phyloP scores from a whole-genome alignment of 306 rosid genomes.

The Lupinus albus region DNA sequence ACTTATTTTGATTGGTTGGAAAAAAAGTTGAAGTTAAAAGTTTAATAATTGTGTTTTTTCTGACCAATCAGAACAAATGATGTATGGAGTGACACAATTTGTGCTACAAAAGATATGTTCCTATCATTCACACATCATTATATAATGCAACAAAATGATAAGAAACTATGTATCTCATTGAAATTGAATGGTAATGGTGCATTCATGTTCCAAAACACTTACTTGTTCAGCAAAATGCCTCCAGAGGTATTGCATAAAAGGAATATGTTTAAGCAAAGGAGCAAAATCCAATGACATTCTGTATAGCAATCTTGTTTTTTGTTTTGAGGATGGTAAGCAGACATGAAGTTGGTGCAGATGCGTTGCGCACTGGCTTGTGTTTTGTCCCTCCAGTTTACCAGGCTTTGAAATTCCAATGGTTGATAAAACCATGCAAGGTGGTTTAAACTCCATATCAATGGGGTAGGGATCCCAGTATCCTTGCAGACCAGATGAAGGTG shows the following conservation, averaged over 20 bases:
- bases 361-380: conserved; percentile 66
- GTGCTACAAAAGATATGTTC: too few species aligned
- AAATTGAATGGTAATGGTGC: not conserved
- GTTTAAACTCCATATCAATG: conserved; percentile 92
- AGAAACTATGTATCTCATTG: not conserved
- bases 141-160: not conserved
- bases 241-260: conserved; percentile 80
- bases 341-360: conserved; percentile 96
- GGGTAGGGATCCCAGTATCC: conserved; percentile 99
- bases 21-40: too few species aligned
- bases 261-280: conserved; percentile 76
- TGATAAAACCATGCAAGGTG: conserved; percentile 94
- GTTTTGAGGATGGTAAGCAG: conserved; percentile 83
- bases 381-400: conserved; percentile 86
- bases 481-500: conserved; percentile 85
- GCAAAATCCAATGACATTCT: conserved; percentile 96
- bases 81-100: too few species aligned
- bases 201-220: conserved; percentile 1
- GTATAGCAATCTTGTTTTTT: conserved; percentile 78
- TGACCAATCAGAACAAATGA: too few species aligned
- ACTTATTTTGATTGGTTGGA: too few species aligned
- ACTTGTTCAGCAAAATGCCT: conserved; percentile 92
- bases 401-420: conserved; percentile 97
- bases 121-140: conserved; percentile 7
- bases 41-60: too few species aligned